These are phyloP conservation scores for Fibroporia radiculosa DNA, from an alignment of 768 basidiomycete species.

Conservation along the genomic window DNA sequence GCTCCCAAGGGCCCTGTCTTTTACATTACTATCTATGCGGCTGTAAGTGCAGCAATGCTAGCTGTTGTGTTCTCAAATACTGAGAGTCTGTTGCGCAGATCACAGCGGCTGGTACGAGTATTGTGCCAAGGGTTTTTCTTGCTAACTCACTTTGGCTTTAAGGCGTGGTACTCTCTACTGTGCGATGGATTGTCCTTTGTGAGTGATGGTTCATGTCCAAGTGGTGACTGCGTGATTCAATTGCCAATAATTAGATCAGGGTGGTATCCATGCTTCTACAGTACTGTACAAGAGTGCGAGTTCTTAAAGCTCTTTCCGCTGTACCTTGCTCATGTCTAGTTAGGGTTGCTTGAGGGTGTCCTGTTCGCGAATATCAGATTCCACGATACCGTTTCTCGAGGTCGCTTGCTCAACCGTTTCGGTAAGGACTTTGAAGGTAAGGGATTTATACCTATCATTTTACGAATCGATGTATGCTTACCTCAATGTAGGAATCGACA, in stretches of 20 bases:
- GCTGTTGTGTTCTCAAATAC: neutral
- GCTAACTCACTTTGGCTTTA: conserved; percentile 6
- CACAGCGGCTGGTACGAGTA: too few species aligned
- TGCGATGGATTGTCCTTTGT: conserved; percentile 71
- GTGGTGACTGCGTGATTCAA: conserved; percentile 5
- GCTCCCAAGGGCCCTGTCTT: conserved; percentile 29
- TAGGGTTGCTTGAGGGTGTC: conserved; percentile 66
- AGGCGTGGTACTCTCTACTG: conserved; percentile 51
- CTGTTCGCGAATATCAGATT: conserved; percentile 87
- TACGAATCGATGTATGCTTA: neutral
- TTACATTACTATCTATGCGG: conserved; percentile 69
- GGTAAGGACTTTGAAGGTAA: conserved; percentile 85
- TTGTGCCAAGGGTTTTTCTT: too few species aligned
- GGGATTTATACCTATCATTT: conserved; percentile 1
- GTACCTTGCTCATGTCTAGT: conserved; percentile 13
- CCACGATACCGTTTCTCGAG: conserved; percentile 87
- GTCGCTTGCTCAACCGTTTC: conserved; percentile 74
- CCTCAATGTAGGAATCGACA: conserved; percentile 62
- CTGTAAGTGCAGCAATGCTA: conserved; percentile 35
- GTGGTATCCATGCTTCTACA: conserved; percentile 73
- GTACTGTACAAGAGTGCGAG: conserved; percentile 66
- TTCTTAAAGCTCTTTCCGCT: neutral
- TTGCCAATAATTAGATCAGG: conserved; percentile 33
- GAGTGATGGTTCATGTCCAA: conserved; percentile 23
- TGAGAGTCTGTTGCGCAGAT: too few species aligned